A percentile compares a stretch with the other conserved stretches of the same genome.
These are phyloP conservation scores for Amphirosellinia nigrospora DNA, from an alignment of 495 filamentous ascomycete genomes.

Conservation along the genomic window DNA sequence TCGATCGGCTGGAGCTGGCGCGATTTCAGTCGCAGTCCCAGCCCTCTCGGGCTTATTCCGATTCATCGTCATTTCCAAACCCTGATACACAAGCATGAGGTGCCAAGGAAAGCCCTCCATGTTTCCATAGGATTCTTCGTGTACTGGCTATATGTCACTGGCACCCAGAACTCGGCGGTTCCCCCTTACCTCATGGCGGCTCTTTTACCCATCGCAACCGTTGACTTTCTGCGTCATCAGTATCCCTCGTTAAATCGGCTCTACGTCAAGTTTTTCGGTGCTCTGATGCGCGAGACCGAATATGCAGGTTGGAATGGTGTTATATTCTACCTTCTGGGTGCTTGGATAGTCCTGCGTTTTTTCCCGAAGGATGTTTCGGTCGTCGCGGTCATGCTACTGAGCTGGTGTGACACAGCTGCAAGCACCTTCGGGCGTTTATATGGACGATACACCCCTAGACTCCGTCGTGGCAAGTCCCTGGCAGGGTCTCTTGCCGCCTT, in stretches of 20 bases:
- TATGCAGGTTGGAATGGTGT: slow-evolving; percentile 93
- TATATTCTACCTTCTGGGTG: slow-evolving; percentile 92
- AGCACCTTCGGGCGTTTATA: slow-evolving; percentile 89
- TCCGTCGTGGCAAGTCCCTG: slow-evolving; percentile 87
- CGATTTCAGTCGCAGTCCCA: slow-evolving; percentile 84
- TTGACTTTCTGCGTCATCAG: slow-evolving; percentile 81
- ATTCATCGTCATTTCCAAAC: slow-evolving; percentile 79
- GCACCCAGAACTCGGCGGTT: slow-evolving; percentile 73
- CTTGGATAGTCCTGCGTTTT: slow-evolving; percentile 82
- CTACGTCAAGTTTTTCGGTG: slow-evolving; percentile 83
- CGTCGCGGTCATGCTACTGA: slow-evolving; percentile 84
- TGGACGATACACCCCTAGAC: slow-evolving; percentile 82
- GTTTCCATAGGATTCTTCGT: slow-evolving; percentile 96
- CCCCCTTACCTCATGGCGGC: slow-evolving; percentile 82
- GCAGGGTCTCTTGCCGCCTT: slow-evolving; percentile 88
- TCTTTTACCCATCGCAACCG: slow-evolving; percentile 84
- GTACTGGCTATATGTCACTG: slow-evolving; percentile 78
- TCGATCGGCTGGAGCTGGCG: slow-evolving; percentile 67
- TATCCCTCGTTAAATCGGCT: slow-evolving; percentile 80
- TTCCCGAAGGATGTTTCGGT: slow-evolving; percentile 95
- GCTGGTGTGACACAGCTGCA: slow-evolving; percentile 98
- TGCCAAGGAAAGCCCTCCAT: slow-evolving; percentile 78
- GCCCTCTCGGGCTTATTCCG: slow-evolving; percentile 91
- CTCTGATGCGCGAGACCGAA: slow-evolving; percentile 96
- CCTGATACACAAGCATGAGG: slow-evolving; percentile 78